A percentile compares a stretch with the other conserved stretches of the same genome.
phyloP scores from a whole-genome alignment of 2,329 filamentous ascomycete species.

The Monosporascus sp. region DNA sequence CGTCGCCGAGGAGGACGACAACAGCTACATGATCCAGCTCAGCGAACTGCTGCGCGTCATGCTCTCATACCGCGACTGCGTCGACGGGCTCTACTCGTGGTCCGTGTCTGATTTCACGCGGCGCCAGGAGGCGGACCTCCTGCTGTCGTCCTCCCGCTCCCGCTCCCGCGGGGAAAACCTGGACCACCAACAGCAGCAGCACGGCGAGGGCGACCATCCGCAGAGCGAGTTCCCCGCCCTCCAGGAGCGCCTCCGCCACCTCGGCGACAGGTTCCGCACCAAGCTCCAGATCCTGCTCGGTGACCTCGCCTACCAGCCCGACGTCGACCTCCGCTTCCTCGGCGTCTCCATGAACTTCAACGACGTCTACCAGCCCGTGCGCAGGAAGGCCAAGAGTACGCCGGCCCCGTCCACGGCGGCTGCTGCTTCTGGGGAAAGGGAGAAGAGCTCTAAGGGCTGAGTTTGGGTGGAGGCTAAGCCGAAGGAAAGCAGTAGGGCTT shows the following conservation, averaged over 20 bases:
- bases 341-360: constrained; percentile 99
- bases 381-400: constrained; percentile 51
- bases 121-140: constrained; percentile 76
- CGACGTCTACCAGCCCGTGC: constrained; percentile 81
- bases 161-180: not conserved
- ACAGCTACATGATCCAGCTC: constrained; percentile 82
- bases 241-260: constrained; percentile 64
- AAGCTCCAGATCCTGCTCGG: constrained; percentile 79
- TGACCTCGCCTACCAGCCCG: constrained; percentile 87
- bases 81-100: constrained; percentile 92
- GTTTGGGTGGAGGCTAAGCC: too few relatives aligned
- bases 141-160: constrained; percentile 9
- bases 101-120: constrained; percentile 90
- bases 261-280: constrained; percentile 71
- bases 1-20: constrained; percentile 57
- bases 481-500: too few relatives aligned
- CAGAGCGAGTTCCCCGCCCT: constrained; percentile 66
- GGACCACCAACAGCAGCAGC: constrained; percentile 13
- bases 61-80: constrained; percentile 87
- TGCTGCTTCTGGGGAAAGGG: constrained; percentile 1
- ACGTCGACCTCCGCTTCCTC: constrained; percentile 92
- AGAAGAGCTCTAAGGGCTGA: constrained; percentile 1
- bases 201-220: constrained; percentile 52
- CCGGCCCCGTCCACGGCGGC: constrained; percentile 7
- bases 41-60: constrained; percentile 91